Conservation (phyloP, 2,329 filamentous ascomycete species). For the Phyllachora maydis region DNA sequence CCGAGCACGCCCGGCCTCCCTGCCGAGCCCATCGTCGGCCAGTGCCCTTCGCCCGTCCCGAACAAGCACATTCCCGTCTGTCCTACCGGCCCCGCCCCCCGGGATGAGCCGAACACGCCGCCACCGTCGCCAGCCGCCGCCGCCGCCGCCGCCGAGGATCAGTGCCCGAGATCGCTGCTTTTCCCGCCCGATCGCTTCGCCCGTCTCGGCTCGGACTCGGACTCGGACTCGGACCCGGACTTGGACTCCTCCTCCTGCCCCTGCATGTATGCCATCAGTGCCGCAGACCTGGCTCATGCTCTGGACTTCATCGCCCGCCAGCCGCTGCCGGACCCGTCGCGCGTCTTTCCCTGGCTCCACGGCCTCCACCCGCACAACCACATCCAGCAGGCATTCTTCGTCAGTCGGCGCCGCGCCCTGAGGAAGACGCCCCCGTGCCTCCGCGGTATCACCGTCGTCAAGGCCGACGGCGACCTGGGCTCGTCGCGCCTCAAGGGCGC, state of each 20-base stretch:
- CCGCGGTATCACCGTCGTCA: constrained; percentile 68
- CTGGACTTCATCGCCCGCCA: constrained; percentile 59
- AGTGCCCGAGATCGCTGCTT: constrained; percentile 48
- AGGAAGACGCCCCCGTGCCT: constrained; percentile 56
- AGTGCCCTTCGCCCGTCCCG: constrained; percentile 32
- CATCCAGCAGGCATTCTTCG: constrained; percentile 79
- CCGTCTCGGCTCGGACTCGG: constrained; percentile 23
- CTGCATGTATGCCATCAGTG: constrained; percentile 53
- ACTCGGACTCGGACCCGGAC: too few species aligned
- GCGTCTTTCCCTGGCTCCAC: constrained; percentile 92
- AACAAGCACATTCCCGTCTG: constrained; percentile 87
- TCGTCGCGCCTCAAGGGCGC: constrained; percentile 69
- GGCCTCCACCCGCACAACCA: constrained; percentile 78
- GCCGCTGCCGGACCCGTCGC: constrained; percentile 63
- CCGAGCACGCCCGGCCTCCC: too few species aligned
- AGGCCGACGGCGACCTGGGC: constrained; percentile 63
- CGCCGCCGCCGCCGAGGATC: constrained; percentile 22
- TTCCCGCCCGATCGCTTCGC: constrained; percentile 50
- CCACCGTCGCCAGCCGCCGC: constrained; percentile 43
- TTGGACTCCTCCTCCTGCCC: too few species aligned
- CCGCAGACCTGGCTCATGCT: constrained; percentile 46
- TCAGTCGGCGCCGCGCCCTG: constrained; percentile 49
- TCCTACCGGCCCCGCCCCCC: constrained; percentile 51
- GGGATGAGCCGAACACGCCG: constrained; percentile 35
- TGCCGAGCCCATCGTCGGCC: constrained; percentile 15